Percentiles rank a stretch among this genome's conserved stretches.
Conservation (phyloP, 352 stramenopile genomes). For the Globisporangium orthogonon region DNA sequence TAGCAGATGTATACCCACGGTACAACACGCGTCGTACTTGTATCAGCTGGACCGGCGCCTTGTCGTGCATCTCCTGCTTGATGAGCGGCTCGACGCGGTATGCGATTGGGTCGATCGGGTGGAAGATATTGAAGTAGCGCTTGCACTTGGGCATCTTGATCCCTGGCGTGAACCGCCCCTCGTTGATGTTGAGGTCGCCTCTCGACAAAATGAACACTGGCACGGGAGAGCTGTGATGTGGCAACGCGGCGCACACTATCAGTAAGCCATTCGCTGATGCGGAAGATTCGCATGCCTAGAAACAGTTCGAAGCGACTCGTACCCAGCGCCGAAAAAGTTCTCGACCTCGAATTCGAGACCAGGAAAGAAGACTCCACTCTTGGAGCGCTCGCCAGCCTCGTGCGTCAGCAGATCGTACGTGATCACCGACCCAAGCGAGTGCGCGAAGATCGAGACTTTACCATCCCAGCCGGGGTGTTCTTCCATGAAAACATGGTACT, state of each 20-base stretch:
- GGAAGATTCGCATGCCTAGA: background rate
- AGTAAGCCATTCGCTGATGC: too few relatives aligned
- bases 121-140: slow-evolving; percentile 90
- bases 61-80: slow-evolving; percentile 85
- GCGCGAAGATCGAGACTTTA: slow-evolving; percentile 87
- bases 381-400: slow-evolving; percentile 43
- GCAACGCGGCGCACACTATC: too few relatives aligned
- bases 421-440: slow-evolving; percentile 89
- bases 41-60: slow-evolving; percentile 74
- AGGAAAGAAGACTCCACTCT: slow-evolving; percentile 67
- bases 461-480: slow-evolving; percentile 84
- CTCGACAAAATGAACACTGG: slow-evolving; percentile 79
- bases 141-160: slow-evolving; percentile 77
- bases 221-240: slow-evolving; percentile 52
- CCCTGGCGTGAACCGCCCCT: slow-evolving; percentile 68
- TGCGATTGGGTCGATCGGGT: slow-evolving; percentile 89
- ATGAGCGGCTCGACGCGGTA: slow-evolving; percentile 90
- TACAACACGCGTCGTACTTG: slow-evolving; percentile 24
- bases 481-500: slow-evolving; percentile 88
- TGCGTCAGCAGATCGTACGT: slow-evolving; percentile 90
- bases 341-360: slow-evolving; percentile 83
- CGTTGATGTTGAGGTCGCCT: slow-evolving; percentile 68
- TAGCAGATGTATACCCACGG: background rate
- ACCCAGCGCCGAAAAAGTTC: slow-evolving; percentile 84
- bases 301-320: slow-evolving; percentile 2